phyloP scores from a whole-genome alignment of 176 grass and related monocot species.

The Triticum timopheevii region DNA sequence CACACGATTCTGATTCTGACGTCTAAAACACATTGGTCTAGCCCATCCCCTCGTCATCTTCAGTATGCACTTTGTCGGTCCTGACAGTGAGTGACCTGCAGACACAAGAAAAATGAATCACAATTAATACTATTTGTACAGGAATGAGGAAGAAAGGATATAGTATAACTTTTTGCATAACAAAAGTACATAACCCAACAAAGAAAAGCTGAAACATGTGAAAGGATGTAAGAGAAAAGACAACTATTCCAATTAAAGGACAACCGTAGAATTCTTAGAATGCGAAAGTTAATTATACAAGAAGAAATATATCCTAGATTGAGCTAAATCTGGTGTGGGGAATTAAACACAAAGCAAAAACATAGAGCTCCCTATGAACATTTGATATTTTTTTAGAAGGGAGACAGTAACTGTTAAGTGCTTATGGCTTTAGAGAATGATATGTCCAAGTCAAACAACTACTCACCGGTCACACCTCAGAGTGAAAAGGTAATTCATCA shows the following conservation, averaged over 20 bases:
- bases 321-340: background rate
- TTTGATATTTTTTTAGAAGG: background rate
- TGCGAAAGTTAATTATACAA: background rate
- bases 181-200: too few relatives aligned
- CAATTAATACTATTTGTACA: too few relatives aligned
- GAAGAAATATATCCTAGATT: background rate
- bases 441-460: background rate
- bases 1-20: too few relatives aligned
- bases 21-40: too few relatives aligned
- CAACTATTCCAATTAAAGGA: background rate
- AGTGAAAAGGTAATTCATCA: background rate
- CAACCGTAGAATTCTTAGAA: background rate
- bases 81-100: too few relatives aligned
- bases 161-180: too few relatives aligned
- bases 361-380: background rate
- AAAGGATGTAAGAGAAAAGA: background rate
- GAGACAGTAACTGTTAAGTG: background rate
- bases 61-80: too few relatives aligned
- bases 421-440: background rate
- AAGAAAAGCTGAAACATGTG: too few relatives aligned
- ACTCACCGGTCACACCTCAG: background rate
- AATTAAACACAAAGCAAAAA: slow-evolving; percentile 2
- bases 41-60: too few relatives aligned
- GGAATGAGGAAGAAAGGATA: too few relatives aligned
- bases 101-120: too few relatives aligned